phyloP scores from a whole-genome alignment of 1,284 basidiomycete genomes.

The Microbotryum lychnidis-dioicae region DNA sequence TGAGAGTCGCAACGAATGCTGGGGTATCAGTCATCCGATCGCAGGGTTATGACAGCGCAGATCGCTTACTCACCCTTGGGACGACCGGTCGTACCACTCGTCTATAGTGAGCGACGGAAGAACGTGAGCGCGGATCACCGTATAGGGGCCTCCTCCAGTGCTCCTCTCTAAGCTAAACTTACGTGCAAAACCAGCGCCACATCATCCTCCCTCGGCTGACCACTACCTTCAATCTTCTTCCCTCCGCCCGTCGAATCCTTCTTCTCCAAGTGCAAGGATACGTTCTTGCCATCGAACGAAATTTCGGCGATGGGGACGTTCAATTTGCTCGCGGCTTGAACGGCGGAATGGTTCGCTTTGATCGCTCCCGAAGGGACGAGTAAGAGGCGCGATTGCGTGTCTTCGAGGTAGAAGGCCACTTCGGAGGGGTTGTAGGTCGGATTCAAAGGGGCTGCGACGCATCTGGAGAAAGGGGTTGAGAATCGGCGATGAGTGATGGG shows the following conservation, averaged over 20 bases:
- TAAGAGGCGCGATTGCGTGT: constrained; percentile 39
- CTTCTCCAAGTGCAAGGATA: not conserved
- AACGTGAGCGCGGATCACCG: constrained; percentile 35
- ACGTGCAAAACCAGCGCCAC: constrained; percentile 50
- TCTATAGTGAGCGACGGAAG: constrained; percentile 28
- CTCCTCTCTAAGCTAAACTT: not conserved
- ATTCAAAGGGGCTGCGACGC: constrained; percentile 44
- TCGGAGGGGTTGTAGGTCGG: constrained; percentile 43
- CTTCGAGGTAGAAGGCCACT: constrained; percentile 41
- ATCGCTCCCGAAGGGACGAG: constrained; percentile 29
- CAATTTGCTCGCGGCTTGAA: constrained; percentile 34
- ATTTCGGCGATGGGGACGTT: constrained; percentile 37
- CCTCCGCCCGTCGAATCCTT: no score
- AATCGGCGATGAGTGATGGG: not conserved
- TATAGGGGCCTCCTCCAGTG: not conserved
- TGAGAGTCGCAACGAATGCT: constrained; percentile 33
- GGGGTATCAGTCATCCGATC: not conserved
- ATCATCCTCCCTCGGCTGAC: constrained; percentile 43
- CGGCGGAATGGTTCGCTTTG: constrained; percentile 10
- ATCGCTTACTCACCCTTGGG: constrained; percentile 39
- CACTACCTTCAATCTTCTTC: constrained; percentile 13
- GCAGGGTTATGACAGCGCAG: not conserved
- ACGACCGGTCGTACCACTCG: constrained; percentile 56
- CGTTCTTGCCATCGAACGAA: constrained; percentile 29
- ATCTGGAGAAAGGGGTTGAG: constrained; percentile 22